Conservation (phyloP, 225 moss, liverwort and hornwort genomes). For the Physcomitrellopsis africana region DNA sequence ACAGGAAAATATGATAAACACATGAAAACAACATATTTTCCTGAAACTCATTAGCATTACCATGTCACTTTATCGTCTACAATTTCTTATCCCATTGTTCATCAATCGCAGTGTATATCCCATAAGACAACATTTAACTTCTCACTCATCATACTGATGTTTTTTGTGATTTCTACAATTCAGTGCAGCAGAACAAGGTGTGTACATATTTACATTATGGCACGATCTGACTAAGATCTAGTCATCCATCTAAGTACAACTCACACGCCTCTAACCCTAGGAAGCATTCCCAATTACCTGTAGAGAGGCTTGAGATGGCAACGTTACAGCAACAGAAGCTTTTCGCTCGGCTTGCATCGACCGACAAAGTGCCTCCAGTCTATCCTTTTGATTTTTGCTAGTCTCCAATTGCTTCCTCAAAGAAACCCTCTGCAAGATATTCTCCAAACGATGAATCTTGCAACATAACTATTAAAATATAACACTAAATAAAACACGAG, state of each 20-base stretch:
- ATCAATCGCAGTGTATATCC: too few species aligned
- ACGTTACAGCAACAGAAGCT: conserved; percentile 45
- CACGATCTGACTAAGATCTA: too few species aligned
- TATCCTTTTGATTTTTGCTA: conserved; percentile 87
- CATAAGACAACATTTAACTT: too few species aligned
- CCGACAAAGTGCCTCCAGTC: conserved; percentile 92
- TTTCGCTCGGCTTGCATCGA: conserved; percentile 95
- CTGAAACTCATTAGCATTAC: too few species aligned
- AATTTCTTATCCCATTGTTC: too few species aligned
- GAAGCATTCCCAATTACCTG: conserved; percentile 44
- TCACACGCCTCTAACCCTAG: neutral
- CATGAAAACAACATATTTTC: too few species aligned
- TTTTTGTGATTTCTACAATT: too few species aligned
- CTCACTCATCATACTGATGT: too few species aligned
- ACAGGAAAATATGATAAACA: too few species aligned
- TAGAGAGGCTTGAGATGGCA: conserved; percentile 67
- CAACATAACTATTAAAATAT: neutral
- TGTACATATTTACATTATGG: too few species aligned
- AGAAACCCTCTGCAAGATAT: conserved; percentile 66
- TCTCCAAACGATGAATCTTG: conserved; percentile 24
- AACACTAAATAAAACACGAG: neutral
- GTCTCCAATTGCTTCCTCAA: conserved; percentile 85
- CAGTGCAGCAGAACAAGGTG: too few species aligned
- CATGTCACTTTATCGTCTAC: too few species aligned
- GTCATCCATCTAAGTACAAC: neutral